phyloP scores from a whole-genome alignment of 805 yeast species.

The Diddensiella transvaalensis region DNA sequence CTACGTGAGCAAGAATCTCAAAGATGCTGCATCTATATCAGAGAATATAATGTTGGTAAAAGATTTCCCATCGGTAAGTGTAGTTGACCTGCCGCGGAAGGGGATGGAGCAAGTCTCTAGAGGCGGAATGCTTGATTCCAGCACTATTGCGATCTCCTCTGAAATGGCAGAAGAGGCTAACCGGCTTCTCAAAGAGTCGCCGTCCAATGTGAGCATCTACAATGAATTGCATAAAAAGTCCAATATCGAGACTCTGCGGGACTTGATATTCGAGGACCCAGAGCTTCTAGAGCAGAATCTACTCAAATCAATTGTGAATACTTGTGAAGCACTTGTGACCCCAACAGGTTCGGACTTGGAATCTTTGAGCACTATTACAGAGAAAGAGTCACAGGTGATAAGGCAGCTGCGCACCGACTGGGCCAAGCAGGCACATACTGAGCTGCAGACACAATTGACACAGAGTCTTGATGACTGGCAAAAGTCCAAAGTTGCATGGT shows the following conservation, averaged over 20 bases:
- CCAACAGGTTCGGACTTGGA: conserved; percentile 11
- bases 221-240: conserved; percentile 23
- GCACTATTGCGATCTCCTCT: conserved; percentile 18
- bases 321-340: conserved; percentile 30
- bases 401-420: conserved; percentile 28
- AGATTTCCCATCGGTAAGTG: conserved; percentile 23
- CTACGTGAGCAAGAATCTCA: conserved; percentile 22
- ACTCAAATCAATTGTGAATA: conserved; percentile 24
- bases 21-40: conserved; percentile 18
- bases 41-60: conserved; percentile 5
- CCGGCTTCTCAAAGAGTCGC: conserved; percentile 25
- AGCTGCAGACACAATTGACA: conserved; percentile 33
- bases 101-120: conserved; percentile 3
- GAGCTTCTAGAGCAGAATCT: conserved; percentile 19
- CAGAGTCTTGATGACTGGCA: conserved; percentile 25
- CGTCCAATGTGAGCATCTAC: conserved; percentile 27
- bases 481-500: conserved; percentile 32
- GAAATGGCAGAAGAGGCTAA: conserved; percentile 26
- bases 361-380: conserved; percentile 9
- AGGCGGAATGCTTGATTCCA: conserved; percentile 12
- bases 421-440: conserved; percentile 37
- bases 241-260: conserved; percentile 23
- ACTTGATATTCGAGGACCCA: conserved; percentile 17
- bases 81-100: conserved; percentile 15
- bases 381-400: conserved; percentile 18